Base-by-base conservation (phyloP, 768 basidiomycete species). In the Gelatoporia subvermispora region DNA sequence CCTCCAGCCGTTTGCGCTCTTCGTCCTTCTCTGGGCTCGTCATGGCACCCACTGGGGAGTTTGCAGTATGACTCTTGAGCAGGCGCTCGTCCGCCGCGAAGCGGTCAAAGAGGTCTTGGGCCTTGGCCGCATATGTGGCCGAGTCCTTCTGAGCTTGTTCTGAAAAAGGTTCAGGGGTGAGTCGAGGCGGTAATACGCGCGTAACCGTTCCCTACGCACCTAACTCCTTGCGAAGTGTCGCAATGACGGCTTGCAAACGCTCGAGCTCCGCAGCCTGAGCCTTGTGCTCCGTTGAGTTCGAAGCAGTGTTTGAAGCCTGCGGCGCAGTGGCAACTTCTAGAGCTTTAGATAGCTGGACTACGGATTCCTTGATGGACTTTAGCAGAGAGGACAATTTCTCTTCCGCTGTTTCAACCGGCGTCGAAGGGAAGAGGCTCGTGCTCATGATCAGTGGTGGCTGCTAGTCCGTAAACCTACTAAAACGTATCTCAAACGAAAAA, bases 71-170 rank as follows among this genome's bases (percentile, higher is more conserved):
- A 7, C 41, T 41, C 62, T 55, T 56, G 44, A 39, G 50, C 62
- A 28, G 57, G 58, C 25, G 61, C 55, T 74, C 76, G 45, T 78
- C 75, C 23, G 67, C 63, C 2, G 75, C 69, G 43, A 83, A 73
- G 50, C 77, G 76, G 48, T 83, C 73, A 35, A 85, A 75, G 48
- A 85, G 64, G 10, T 70, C 74, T 60, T 76, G 78, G 0, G 73
- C 57, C 44, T 60, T 58, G 7, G 59, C 58, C 17, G 59, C 61
- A 15, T 59, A 57, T 8, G 55, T 43, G 2, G 49, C 51, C 3
- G 75, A 64, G 43, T 77, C 69, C 37, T 75, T 73, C 56, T 74
- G 75, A 3, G 76, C 72, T 48, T 70, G 65, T 9, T 74, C 80
- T 83, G 51, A 2, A 20, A 25, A 15, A 21, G 8, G 34, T 44